Base-by-base conservation (phyloP, 345 rosid genomes). In the Populus deltoides region DNA sequence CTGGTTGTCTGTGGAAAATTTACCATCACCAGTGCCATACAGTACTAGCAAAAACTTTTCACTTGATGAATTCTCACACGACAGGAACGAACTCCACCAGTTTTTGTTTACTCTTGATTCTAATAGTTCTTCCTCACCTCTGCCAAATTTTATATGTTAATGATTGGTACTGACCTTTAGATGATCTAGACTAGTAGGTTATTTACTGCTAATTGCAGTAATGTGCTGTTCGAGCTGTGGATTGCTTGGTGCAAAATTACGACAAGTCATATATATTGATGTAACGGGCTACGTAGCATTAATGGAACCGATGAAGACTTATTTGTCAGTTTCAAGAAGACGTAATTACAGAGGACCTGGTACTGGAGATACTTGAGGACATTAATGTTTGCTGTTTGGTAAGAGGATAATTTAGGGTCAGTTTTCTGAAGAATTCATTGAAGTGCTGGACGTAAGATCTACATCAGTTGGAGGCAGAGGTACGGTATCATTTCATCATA, bases 401-500 rank as follows among this genome's bases (percentile, higher is more conserved):
- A 68, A 18, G 17, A 25, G 49, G 15, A 16, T 33, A 35, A 35
- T 22, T 6, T n/a, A 39, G 70, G 72, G 15, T 3, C 1, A 20
- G 25, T 51, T 17, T 12, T 36, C 63, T 68, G 4, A 33, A 57
- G 57, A 63, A 55, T 70, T 55, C 35, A 67, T 35, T 10, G 2
- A 35, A 5, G 45, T 75, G 31, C 69, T 62, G 20, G 76, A 38
- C 16, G 33, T 35, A 55, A 69, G 25, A 68, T 76, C 79, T 67
- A 41, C 43, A 53, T 59, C 73, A 39, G 20, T 36, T n/a, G 61
- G 22, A 12, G 16, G 7, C 43, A 35, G 79, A 59, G 63, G 35
- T 51, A 76, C 62, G 79, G 89, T 68, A 83, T 85, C 83, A 74
- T 1, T 59, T 75, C 49, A 70, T 65, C 70, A 78, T 77, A 75